Base-by-base conservation (phyloP, 1,284 basidiomycete species). In the Dichomitus squalens region DNA sequence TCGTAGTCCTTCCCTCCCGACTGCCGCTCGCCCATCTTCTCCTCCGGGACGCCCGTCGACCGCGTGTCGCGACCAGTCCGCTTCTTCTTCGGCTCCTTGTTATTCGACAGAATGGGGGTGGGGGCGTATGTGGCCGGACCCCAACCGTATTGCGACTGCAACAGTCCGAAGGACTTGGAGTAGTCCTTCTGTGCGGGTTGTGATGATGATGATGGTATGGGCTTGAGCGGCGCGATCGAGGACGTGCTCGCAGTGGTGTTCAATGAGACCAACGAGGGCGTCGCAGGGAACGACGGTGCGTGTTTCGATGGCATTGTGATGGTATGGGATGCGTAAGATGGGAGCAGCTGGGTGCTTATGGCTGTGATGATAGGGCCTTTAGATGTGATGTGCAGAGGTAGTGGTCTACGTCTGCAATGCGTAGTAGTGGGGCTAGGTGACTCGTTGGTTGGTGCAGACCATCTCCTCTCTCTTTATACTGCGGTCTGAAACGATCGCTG, bases 291-390 rank as follows among this genome's bases (percentile, higher is more conserved):
- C 33, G 54, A 51, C 16, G 47, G 34, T 16, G 50, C 16, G 21
- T 14, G 21, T 39, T 38, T 18, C 18, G 53, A 49, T 14, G 53
- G 33, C 53, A 55, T 54, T 4, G 36, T 54, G 47, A 8, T 34
- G 36, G 47, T 23, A 18, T 47, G n/a, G 4, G 29, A 27, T 7
- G 62, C 61, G 80, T 58, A 31, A 5, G 18, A 9, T 29, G 44
- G 31, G 16, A 18, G 20, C 9, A 29, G 31, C 31, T 34, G 44
- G 12, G 18, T 47, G 44, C 11, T 31, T 47, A 46, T 47, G 44
- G 27, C 20, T 31, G n/a, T n/a, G n/a, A n/a, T n/a, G n/a, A n/a
- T n/a, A n/a, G n/a, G n/a, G n/a, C n/a, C n/a, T n/a, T n/a, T n/a
- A n/a, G n/a, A n/a, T n/a, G n/a, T n/a, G n/a, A n/a, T n/a, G n/a